Base-by-base conservation (phyloP, 805 yeast species). In the Grigorovia yakushimaensis region DNA sequence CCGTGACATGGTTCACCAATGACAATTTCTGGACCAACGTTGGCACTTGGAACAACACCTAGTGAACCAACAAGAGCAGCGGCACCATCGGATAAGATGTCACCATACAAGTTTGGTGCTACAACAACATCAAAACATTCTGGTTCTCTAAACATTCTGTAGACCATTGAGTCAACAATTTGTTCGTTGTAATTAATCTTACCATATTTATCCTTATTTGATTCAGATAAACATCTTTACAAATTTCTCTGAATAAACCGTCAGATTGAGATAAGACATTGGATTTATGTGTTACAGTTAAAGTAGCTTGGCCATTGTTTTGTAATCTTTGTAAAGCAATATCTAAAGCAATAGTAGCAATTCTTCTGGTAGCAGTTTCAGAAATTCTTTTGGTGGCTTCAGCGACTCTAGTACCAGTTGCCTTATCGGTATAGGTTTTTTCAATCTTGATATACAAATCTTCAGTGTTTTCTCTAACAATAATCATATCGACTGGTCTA, bases 1-100 rank as follows among this genome's bases (percentile, higher is more conserved):
- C 98, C 98, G 71, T 93, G 98, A 66, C 97, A 89, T 64, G 98
- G 98, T 73, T 93, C 98, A 66, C 98, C 98, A 64, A 93, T 88
- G 53, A 94, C 97, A 64, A 93, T 91, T 65, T 76, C 71, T 65
- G 88, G 96, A 61, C 98, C 98, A 53, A 93, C 98, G 63, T 93
- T 93, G 51, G 98, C 98, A 47, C 95, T 84, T 61, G 98, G 98
- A 48, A 93, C 97, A 49, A 93, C 95, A 64, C 98, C 98, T 54
- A 93, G 78, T 27, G 98, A 91, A 44, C 98, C 98, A 49, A 91
- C 96, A 48, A 89, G 76, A 15, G 98, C 97, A 56, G 98, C 98
- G 47, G 98, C 98, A 71, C 97, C 98, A 65, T 89, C 98, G 54
- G 94, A 84, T 58, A 93, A 74, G 56, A 93, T 88, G 69, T 93